phyloP scores from a whole-genome alignment of 1,284 basidiomycete genomes.

The Apiotrichum siamense region DNA sequence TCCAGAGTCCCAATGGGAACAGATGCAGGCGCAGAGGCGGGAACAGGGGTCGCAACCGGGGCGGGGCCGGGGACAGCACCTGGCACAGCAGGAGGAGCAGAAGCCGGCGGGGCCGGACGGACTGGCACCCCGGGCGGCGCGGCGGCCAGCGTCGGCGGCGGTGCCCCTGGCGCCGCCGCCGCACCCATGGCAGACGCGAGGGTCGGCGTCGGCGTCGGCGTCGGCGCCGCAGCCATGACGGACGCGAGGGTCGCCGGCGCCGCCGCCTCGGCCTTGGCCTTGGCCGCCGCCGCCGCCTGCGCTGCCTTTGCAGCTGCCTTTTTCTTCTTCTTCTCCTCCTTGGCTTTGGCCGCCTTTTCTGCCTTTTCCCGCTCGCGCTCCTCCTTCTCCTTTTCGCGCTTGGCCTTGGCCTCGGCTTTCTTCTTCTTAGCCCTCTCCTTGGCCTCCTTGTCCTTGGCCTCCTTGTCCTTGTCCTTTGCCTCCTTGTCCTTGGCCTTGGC shows the following conservation, averaged over 20 bases:
- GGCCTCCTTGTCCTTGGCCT: no score
- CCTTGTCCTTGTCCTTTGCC: not conserved
- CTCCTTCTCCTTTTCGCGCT: not conserved
- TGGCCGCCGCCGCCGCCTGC: not conserved
- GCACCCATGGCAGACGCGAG: not conserved
- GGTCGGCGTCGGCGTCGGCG: conserved; percentile 3
- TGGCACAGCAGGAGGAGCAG: conserved; percentile 9
- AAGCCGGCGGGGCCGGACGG: not conserved
- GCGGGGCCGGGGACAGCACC: conserved; percentile 12
- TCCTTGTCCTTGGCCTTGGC: not conserved
- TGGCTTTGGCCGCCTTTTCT: not conserved
- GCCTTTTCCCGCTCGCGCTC: not conserved
- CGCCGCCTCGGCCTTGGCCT: not conserved
- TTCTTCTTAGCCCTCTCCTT: not conserved
- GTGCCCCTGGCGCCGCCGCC: not conserved
- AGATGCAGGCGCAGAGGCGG: conserved; percentile 6
- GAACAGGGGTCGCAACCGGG: not conserved
- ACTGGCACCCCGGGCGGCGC: not conserved
- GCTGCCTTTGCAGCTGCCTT: conserved; percentile 8
- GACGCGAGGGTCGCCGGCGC: not conserved
- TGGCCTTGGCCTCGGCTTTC: not conserved
- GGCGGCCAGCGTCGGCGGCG: not conserved
- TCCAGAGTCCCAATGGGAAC: no score
- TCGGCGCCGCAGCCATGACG: not conserved
- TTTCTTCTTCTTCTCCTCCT: conserved; percentile 13